Conservation (phyloP, 306 rosid genomes). For the Sophora flavescens region DNA sequence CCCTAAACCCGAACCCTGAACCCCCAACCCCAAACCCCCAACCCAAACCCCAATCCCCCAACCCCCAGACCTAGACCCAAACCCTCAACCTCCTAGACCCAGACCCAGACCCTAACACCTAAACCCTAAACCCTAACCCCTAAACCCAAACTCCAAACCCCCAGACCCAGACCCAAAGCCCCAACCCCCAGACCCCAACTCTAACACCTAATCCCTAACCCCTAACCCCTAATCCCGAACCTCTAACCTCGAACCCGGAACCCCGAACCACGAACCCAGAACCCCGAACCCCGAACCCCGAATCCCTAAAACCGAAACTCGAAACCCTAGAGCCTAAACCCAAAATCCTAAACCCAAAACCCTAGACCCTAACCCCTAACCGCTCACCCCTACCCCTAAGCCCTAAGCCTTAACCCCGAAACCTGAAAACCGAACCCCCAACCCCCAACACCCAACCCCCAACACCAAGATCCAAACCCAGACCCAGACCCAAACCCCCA, state of each 20-base stretch:
- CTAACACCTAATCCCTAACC: slow-evolving; percentile 38
- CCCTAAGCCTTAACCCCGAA: slow-evolving; percentile 40
- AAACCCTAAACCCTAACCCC: slow-evolving; percentile 35
- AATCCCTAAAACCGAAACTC: slow-evolving; percentile 35
- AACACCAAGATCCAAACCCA: slow-evolving; percentile 19
- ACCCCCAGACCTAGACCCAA: too few relatives aligned
- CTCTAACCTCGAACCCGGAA: too few relatives aligned
- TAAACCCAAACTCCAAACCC: slow-evolving; percentile 40
- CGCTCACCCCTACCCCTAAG: slow-evolving; percentile 41
- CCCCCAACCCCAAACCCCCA: too few relatives aligned
- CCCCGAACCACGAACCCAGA: slow-evolving; percentile 35
- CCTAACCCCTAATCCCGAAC: slow-evolving; percentile 41
- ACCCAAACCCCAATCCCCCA: too few relatives aligned
- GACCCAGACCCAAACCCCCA: slow-evolving; percentile 35
- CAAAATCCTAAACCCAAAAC: slow-evolving; percentile 38
- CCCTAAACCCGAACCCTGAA: slow-evolving; percentile 35
- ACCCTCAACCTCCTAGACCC: too few relatives aligned
- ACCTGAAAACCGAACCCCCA: slow-evolving; percentile 41
- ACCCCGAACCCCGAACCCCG: slow-evolving; percentile 25
- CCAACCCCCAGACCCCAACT: too few relatives aligned
- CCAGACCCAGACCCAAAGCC: slow-evolving; percentile 30
- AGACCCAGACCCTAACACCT: not conserved
- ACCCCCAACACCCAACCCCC: slow-evolving; percentile 14
- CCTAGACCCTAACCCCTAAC: slow-evolving; percentile 35
- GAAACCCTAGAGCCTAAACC: slow-evolving; percentile 29